Conservation (phyloP, 2,329 filamentous ascomycete species). For the Elsinoe necatrix region DNA sequence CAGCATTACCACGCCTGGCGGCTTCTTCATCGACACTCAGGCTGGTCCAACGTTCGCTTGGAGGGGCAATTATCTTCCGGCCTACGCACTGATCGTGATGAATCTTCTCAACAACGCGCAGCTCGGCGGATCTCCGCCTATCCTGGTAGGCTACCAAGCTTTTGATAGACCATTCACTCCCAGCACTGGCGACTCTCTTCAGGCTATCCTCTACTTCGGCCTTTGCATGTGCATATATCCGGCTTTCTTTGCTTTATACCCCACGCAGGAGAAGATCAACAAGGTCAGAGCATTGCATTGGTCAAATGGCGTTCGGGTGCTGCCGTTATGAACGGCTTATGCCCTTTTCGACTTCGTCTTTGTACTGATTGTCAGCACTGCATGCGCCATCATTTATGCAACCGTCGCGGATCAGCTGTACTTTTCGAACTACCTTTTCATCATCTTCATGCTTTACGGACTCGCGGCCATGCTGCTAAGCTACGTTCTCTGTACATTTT, state of each 20-base stretch:
- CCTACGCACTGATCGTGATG: conserved; percentile 64
- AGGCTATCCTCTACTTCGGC: conserved; percentile 73
- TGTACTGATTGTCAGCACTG: conserved; percentile 56
- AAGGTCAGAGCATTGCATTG: conserved; percentile 82
- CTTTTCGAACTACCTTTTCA: conserved; percentile 69
- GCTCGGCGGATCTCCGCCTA: conserved; percentile 58
- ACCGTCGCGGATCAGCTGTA: conserved; percentile 61
- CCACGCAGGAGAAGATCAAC: conserved; percentile 69
- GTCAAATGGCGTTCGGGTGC: conserved; percentile 76
- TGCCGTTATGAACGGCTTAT: conserved; percentile 81
- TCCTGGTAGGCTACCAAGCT: conserved; percentile 61
- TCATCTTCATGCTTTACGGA: conserved; percentile 73
- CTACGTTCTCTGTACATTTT: conserved; percentile 75
- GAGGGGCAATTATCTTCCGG: conserved; percentile 55
- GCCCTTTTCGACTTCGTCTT: conserved; percentile 70
- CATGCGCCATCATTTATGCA: conserved; percentile 62
- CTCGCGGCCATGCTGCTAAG: conserved; percentile 66
- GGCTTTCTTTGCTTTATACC: conserved; percentile 81
- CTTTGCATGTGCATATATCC: conserved; percentile 71
- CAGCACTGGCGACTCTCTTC: conserved; percentile 61
- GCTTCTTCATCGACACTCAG: conserved; percentile 60
- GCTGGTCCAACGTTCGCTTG: conserved; percentile 58
- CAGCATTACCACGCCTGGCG: conserved; percentile 64
- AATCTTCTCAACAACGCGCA: conserved; percentile 77
- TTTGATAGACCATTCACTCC: conserved; percentile 70